Base-by-base conservation (phyloP, 148 eudicot genomes). In the Chenopodium suecicum region DNA sequence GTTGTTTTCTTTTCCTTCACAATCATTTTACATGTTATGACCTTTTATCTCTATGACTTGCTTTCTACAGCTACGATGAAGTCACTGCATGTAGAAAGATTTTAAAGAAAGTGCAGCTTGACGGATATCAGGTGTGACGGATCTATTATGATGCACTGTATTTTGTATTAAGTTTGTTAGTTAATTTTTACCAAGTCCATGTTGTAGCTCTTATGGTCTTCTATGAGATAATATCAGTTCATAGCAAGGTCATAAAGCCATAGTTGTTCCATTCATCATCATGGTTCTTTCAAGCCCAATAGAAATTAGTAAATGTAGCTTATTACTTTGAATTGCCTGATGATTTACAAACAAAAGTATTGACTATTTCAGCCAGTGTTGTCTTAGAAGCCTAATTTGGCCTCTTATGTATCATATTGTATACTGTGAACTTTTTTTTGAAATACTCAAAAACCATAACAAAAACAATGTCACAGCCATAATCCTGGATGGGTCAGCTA, bases 111-210 rank as follows among this genome's bases (percentile, higher is more conserved):
- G 90, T 79, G 81, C 88, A 84, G 80, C 91, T 96, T 77, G 76
- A 92, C 82, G 99, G 93, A 79, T 94, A 89, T 88, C 99, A 96
- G 95, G 99, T 96, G 86, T 44, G 81, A 31, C 69, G 69, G 52
- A 19, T 41, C n/a, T 32, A 71, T 23, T 73, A 64, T 52, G 19
- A 20, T 20, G 62, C 64, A 22, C 20, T 62, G 22, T 48, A 31
- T 71, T 48, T 25, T 9, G 6, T 34, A 34, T 73, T 41, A 6
- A 6, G 50, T 9, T 73, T 48, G 70, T 64, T 41, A 22, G 22
- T 71, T 64, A 48, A 58, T 54, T 7, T 19, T 19, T 54, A n/a
- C 10, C 27, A 50, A 52, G 13, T 5, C 54, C 75, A n/a, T 72
- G 10, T 70, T 34, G 8, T 17, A 20, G 22, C 5, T 46, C n/a